Conservation (phyloP, 768 basidiomycete genomes). For the Lactarius pseudohatsudake region DNA sequence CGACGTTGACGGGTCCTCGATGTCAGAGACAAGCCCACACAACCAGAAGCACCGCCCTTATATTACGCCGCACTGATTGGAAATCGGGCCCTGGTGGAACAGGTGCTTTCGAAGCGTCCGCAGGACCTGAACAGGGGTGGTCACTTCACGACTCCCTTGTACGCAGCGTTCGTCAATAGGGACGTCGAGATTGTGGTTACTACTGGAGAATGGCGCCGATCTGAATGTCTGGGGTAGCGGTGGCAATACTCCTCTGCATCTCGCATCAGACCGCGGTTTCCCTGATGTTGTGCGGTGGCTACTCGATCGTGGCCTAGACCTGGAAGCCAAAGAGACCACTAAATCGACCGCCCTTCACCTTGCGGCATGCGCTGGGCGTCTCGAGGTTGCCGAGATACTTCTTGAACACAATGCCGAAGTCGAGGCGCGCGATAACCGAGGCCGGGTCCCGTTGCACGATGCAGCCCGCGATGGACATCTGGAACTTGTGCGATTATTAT, state of each 20-base stretch:
- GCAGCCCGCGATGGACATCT: too few species aligned
- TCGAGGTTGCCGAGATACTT: not conserved
- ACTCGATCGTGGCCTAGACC: not conserved
- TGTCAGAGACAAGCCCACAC: not conserved
- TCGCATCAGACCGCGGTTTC: not conserved
- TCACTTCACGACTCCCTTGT: not conserved
- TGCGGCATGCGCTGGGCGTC: too few species aligned
- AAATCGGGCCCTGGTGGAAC: not conserved
- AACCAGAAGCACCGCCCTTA: not conserved
- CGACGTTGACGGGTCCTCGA: not conserved
- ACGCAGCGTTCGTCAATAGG: not conserved
- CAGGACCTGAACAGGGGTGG: not conserved
- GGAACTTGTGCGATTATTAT: too few species aligned
- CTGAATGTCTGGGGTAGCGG: not conserved
- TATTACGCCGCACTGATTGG: not conserved
- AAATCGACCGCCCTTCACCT: not conserved
- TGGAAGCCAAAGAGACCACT: not conserved
- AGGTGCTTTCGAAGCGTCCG: not conserved
- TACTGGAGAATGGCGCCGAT: not conserved
- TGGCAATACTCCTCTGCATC: not conserved
- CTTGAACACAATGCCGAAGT: not conserved
- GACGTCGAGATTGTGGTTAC: not conserved
- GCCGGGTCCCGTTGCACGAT: too few species aligned
- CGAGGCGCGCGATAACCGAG: too few species aligned
- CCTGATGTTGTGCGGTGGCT: not conserved